Evolutionary conservation across 257 asterid species (phyloP), one percentile per base, ranked within the genome.

Genomic region (Paraleonurus japonicus): DNA sequence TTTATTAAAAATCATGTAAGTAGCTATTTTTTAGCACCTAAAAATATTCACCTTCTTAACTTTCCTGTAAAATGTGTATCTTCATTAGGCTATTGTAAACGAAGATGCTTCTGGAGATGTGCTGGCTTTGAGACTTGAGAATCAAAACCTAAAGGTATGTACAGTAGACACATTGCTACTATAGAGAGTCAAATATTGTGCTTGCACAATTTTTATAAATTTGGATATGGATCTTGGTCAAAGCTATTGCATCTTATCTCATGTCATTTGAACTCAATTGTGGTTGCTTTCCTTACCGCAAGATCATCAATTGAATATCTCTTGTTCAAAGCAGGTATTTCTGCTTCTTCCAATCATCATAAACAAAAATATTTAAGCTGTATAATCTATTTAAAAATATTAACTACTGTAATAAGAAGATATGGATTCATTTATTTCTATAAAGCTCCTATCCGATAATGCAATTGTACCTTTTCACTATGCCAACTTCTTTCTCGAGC

Each of bases 1-100:
- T 88, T 83, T 78, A 88, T 90, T 45, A 90, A 90, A 76, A 90
- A 90, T 79, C 89, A 90, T 82, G 95, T 90, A 88, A 71, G 83
- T 53, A 8, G 37, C 4, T 70, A 50, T 62, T 22, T 45, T n/a
- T n/a, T 13, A 47, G 54, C 54, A 47, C 22, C 3, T n/a, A 47
- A 32, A 61, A 30, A 28, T 20, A 11, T 60, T 28, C 65, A 60
- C 20, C 45, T 2, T 58, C 4, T 26, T 48, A 67, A 16, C 28
- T 48, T 28, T 30, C 28, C 20, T 35, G 8, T 50, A 12, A 13
- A 4, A 2, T 12, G 3, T 47, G 54, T 47, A n/a, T 47, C 9
- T 47, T 47, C 20, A 61, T 27, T 51, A 73, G 77, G 77, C 77
- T 39, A 73, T 73, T 54, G 64, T 73, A 11, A 73, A 73, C 19